phyloP scores from a whole-genome alignment of 805 yeast species.

The Candida xiaguanensis region DNA sequence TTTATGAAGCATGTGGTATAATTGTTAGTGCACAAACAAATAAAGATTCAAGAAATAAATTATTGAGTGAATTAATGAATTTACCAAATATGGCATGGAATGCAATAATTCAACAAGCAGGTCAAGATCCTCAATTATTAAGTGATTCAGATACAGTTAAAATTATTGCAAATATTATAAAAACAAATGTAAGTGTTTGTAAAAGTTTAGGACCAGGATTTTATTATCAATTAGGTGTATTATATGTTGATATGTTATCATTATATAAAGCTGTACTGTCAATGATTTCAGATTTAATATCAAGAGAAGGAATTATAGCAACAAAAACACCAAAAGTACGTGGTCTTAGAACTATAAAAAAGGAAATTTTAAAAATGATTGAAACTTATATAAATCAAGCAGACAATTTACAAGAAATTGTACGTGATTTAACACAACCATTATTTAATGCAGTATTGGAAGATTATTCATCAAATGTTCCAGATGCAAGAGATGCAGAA shows the following conservation, averaged over 20 bases:
- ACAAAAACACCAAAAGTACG: constrained; percentile 94
- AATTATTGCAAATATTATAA: constrained; percentile 87
- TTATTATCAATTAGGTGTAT: constrained; percentile 79
- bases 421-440: constrained; percentile 76
- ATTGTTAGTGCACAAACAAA: constrained; percentile 85
- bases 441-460: constrained; percentile 80
- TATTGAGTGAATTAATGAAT: constrained; percentile 77
- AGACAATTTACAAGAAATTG: constrained; percentile 80
- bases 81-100: constrained; percentile 95
- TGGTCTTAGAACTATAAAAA: constrained; percentile 92
- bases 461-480: constrained; percentile 84
- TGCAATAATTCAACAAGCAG: constrained; percentile 80
- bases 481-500: constrained; percentile 97
- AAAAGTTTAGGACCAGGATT: constrained; percentile 91
- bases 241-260: constrained; percentile 86
- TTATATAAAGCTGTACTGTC: constrained; percentile 84
- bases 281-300: constrained; percentile 78
- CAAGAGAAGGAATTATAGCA: constrained; percentile 78
- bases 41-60: constrained; percentile 61
- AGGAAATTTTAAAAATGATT: constrained; percentile 83
- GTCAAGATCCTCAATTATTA: constrained; percentile 75
- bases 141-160: constrained; percentile 82
- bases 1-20: constrained; percentile 95
- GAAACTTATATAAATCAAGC: constrained; percentile 89
- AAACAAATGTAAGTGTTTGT: constrained; percentile 94